Evolutionary conservation across 2,329 filamentous ascomycete genomes (phyloP), one percentile per base, ranked within the genome.

Genomic region (Knufia fluminis): DNA sequence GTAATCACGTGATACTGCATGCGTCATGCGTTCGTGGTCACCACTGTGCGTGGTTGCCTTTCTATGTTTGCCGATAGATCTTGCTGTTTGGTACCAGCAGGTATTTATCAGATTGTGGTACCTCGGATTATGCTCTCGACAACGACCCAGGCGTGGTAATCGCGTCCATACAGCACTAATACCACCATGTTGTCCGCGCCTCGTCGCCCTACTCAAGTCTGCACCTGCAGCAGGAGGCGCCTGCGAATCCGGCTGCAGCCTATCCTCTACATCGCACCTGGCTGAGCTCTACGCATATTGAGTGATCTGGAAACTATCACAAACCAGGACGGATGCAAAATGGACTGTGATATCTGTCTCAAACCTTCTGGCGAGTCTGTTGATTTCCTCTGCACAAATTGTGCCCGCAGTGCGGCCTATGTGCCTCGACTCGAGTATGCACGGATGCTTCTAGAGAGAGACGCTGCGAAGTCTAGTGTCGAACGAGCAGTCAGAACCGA

Each of bases 301-400:
- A 6, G 12, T 28, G 26, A 39, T 14, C 45, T 12, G 3, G 3
- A 8, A 8, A 31, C 9, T 8, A 31, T 26, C 17, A 9, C 10
- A 10, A n/a, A 33, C 9, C 26, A 33, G 8, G 10, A 16, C 23
- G 10, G 16, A 45, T 45, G 31, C 46, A 68, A 62, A 52, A 85
- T 86, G 81, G 78, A 78, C 62, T 88, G 84, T 70, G 75, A 80
- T 63, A 77, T 85, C 64, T 88, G 84, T 65, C 67, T 64, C 55
- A 66, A 69, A 69, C 71, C 77, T 60, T 64, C 69, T 60, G 71
- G 65, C 72, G 76, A 38, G 26, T 19, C 45, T 41, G 39, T 52
- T 26, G 48, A 49, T 10, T 36, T 52, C 59, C 71, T 85, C 59
- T 89, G 85, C 63, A 71, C 77, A 22, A 77, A 83, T 42, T 85